Base-by-base conservation (phyloP, 2,329 filamentous ascomycete species). In the Alternaria atra region DNA sequence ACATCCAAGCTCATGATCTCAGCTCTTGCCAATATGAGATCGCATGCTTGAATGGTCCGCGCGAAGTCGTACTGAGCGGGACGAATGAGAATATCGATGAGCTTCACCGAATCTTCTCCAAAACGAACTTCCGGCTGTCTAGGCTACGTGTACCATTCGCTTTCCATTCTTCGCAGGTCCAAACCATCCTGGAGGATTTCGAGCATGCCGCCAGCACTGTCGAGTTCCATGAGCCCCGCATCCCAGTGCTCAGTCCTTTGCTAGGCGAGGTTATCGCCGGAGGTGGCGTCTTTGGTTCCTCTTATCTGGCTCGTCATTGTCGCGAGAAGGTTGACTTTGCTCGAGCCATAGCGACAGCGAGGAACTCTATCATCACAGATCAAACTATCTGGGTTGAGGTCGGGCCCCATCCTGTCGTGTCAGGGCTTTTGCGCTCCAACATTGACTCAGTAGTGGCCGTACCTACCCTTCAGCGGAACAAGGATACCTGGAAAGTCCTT, bases 141-240 rank as follows among this genome's bases (percentile, higher is more conserved):
- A 23, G 54, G 42, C 20, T 60, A 69, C 6, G 48, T 25, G 55
- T 71, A 2, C 46, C 67, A 1, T 69, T 60, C 30, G 70, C 68
- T 1, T 73, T 64, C 46, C 69, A 73, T 51, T 63, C 69, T 23
- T 37, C 53, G 3, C 70, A 73, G 40, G 54, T 83, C 32, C 78
- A 83, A 4, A 77, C 81, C 8, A 81, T 85, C 3, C 70, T 84
- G 4, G 73, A 77, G 2, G 71, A 73, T 3, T 79, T 84, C 30
- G 74, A 80, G 34, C 66, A 71, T 0, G 20, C 62, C 4, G 60
- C 77, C 17, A 73, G 73, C 25, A 48, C 42, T 34, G 60, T 68
- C n/a, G n/a, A 43, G 3, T 54, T 54, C 40, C 51, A 54, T 2
- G 51, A 32, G 10, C 51, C 51, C 4, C 43, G 25, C 12, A 7